Conservation (phyloP, 2,329 filamentous ascomycete species). For the Huntiella abstrusa region DNA sequence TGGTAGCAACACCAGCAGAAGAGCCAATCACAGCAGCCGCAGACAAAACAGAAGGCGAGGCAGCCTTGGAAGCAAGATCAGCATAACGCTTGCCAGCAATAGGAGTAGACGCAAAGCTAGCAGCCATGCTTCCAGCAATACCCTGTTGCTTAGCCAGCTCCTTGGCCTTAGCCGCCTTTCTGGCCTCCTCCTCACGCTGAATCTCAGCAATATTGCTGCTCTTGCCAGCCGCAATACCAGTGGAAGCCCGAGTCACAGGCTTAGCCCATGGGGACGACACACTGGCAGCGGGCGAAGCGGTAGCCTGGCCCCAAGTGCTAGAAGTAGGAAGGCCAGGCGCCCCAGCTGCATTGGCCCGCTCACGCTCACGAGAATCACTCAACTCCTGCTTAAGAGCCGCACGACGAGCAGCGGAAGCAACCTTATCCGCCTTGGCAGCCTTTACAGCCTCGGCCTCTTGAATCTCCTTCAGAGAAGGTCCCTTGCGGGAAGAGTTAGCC, state of each 20-base stretch:
- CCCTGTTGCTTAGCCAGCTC: constrained; percentile 27
- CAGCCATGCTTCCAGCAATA: background rate
- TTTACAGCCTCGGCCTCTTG: constrained; percentile 90
- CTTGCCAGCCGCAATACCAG: constrained; percentile 20
- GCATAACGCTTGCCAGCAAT: constrained; percentile 71
- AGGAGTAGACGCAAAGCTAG: constrained; percentile 17
- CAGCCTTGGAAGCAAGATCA: constrained; percentile 68
- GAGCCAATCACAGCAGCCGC: constrained; percentile 11
- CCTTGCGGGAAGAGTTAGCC: constrained; percentile 52
- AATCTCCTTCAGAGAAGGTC: constrained; percentile 87
- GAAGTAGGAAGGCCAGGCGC: constrained; percentile 71
- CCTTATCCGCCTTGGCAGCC: constrained; percentile 72
- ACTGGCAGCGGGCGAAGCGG: constrained; percentile 41
- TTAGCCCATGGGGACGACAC: constrained; percentile 46
- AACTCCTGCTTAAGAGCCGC: constrained; percentile 65
- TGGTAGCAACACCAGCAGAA: constrained; percentile 27
- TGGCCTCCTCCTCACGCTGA: constrained; percentile 82
- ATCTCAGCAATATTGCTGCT: constrained; percentile 95
- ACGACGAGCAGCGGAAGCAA: constrained; percentile 58
- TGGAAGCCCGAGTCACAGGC: constrained; percentile 21
- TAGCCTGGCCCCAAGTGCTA: constrained; percentile 74
- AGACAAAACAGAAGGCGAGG: constrained; percentile 14
- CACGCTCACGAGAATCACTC: constrained; percentile 38
- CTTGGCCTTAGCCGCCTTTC: constrained; percentile 53
- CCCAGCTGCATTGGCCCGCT: constrained; percentile 28